Conservation (phyloP, 345 rosid species). For the Gossypium thurberi region DNA sequence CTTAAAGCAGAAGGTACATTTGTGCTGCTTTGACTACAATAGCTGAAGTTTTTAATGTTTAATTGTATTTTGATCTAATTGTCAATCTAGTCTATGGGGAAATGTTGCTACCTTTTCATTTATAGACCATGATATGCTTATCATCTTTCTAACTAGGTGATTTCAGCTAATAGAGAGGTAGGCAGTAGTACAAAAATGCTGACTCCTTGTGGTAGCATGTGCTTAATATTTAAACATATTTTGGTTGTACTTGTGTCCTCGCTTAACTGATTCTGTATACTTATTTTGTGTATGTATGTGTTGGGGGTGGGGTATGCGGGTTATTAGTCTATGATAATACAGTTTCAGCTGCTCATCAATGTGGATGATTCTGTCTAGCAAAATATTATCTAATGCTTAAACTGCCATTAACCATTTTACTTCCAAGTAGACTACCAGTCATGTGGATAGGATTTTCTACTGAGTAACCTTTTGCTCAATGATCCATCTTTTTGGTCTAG, state of each 20-base stretch:
- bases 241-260: not conserved
- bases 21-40: not conserved
- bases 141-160: not conserved
- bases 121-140: not conserved
- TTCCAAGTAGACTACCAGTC: not conserved
- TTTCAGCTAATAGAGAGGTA: not conserved
- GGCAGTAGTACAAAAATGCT: not conserved
- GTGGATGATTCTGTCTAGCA: not conserved
- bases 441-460: not conserved
- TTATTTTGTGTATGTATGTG: not conserved
- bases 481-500: not conserved
- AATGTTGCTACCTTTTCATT: not conserved
- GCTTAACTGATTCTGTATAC: not conserved
- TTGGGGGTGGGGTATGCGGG: not conserved
- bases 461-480: not conserved
- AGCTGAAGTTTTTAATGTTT: not conserved
- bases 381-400: not conserved
- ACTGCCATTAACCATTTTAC: too few relatives aligned
- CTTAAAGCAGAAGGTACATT: conserved; percentile 82
- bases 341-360: not conserved
- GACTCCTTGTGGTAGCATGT: not conserved
- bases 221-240: not conserved
- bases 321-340: not conserved
- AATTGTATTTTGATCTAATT: conserved; percentile 2
- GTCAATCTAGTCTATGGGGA: conserved; percentile 5